Percentiles rank a stretch among this genome's conserved stretches.
phyloP scores from a whole-genome alignment of 73 alveolate genomes.

The Paramecium primaurelia region DNA sequence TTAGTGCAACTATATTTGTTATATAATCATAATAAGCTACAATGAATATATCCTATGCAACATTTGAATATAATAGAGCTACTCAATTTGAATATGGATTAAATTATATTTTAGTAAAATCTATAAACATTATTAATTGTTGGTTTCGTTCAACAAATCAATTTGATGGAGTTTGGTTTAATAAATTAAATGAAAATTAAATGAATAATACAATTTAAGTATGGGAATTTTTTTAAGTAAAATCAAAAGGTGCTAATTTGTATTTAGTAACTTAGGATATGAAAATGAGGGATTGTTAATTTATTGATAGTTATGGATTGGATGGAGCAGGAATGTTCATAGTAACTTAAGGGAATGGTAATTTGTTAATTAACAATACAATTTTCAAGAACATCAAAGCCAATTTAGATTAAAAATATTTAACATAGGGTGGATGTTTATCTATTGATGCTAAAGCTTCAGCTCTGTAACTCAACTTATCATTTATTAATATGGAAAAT shows the following conservation, averaged over 20 bases:
- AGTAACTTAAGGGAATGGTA: neutral
- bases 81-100: slow-evolving; percentile 1
- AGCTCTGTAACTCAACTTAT: neutral
- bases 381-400: neutral
- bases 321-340: neutral
- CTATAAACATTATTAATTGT: neutral
- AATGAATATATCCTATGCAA: neutral
- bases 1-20: neutral
- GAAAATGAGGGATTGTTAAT: neutral
- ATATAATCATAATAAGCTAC: neutral
- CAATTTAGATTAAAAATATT: slow-evolving; percentile 3
- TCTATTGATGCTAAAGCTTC: neutral
- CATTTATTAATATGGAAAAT: neutral
- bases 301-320: neutral
- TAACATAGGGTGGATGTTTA: slow-evolving; percentile 22
- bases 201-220: neutral
- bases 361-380: neutral
- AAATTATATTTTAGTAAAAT: neutral
- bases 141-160: neutral
- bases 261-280: neutral
- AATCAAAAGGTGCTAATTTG: neutral
- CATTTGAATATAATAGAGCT: neutral
- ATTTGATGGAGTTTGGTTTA: neutral
- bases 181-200: neutral
- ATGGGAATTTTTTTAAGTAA: neutral